A percentile compares a stretch with the other conserved stretches of the same genome.
These are phyloP conservation scores for Cladophialophora exuberans DNA, from an alignment of 2,329 filamentous ascomycete genomes.

Conservation along the genomic window DNA sequence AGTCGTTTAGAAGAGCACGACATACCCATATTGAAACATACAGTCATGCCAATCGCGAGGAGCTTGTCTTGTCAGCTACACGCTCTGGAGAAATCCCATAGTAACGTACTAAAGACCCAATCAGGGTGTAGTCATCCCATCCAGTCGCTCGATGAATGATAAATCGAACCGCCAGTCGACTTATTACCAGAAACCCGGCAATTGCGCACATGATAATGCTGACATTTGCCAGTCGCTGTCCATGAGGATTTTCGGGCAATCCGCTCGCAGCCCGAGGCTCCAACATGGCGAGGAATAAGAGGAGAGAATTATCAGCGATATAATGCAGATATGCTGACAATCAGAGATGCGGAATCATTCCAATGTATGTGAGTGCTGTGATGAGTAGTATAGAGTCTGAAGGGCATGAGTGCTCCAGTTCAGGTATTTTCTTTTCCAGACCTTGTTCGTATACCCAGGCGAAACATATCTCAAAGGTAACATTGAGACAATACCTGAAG, in stretches of 20 bases:
- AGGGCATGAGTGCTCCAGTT: too few species aligned
- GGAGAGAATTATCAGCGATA: too few species aligned
- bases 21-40: conserved; percentile 13
- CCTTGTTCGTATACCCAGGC: too few species aligned
- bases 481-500: too few species aligned
- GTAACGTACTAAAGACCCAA: conserved; percentile 3
- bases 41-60: conserved; percentile 18
- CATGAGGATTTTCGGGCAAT: conserved; percentile 13
- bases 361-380: too few species aligned
- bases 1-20: neutral
- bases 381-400: too few species aligned
- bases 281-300: too few species aligned
- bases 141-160: conserved; percentile 6
- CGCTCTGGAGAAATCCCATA: neutral
- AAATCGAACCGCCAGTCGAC: conserved; percentile 8
- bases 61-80: neutral
- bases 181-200: conserved; percentile 1
- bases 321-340: too few species aligned
- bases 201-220: conserved; percentile 15
- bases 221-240: conserved; percentile 10
- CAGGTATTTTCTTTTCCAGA: too few species aligned
- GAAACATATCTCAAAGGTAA: too few species aligned
- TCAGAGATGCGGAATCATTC: too few species aligned
- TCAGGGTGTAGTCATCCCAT: conserved; percentile 14
- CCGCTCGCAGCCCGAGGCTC: conserved; percentile 2